Evolutionary conservation across 176 grass and related monocot genomes (phyloP).

Genomic region (Juncus effusus): DNA sequence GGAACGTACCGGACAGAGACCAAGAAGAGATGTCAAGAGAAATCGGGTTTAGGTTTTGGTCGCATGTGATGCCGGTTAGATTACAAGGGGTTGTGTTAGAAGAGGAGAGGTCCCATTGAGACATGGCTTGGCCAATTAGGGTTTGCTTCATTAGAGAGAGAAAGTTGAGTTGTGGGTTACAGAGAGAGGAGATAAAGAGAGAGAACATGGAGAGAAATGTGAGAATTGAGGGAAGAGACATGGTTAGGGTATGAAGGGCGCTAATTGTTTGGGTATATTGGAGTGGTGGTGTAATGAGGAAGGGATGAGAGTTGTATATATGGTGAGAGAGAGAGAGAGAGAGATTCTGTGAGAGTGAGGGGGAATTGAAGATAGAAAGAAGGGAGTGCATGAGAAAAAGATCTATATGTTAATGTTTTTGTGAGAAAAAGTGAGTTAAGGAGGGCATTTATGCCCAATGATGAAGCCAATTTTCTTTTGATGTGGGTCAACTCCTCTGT

Average conservation of each 20-base stretch:
- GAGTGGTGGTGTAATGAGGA: constrained; percentile 14
- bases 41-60: constrained; percentile 29
- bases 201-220: constrained; percentile 20
- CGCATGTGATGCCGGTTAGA: constrained; percentile 49
- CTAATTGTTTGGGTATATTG: not conserved
- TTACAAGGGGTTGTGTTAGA: constrained; percentile 38
- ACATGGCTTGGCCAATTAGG: constrained; percentile 56
- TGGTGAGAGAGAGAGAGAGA: constrained; percentile 8
- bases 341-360: constrained; percentile 3
- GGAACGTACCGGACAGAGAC: constrained; percentile 51
- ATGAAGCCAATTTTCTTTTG: constrained; percentile 2
- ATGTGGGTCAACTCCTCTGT: constrained; percentile 14
- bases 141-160: constrained; percentile 62
- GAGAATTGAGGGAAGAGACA: constrained; percentile 17
- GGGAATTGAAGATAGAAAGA: constrained; percentile 43
- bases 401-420: constrained; percentile 40
- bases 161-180: constrained; percentile 37
- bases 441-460: constrained; percentile 34
- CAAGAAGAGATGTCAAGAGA: constrained; percentile 69
- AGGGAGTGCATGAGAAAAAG: constrained; percentile 21
- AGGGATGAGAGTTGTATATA: constrained; percentile 16
- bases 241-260: not conserved
- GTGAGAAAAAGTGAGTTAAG: constrained; percentile 28
- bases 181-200: not conserved
- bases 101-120: constrained; percentile 54